Conservation (phyloP, 805 yeast genomes). For the Pichia insulana region DNA sequence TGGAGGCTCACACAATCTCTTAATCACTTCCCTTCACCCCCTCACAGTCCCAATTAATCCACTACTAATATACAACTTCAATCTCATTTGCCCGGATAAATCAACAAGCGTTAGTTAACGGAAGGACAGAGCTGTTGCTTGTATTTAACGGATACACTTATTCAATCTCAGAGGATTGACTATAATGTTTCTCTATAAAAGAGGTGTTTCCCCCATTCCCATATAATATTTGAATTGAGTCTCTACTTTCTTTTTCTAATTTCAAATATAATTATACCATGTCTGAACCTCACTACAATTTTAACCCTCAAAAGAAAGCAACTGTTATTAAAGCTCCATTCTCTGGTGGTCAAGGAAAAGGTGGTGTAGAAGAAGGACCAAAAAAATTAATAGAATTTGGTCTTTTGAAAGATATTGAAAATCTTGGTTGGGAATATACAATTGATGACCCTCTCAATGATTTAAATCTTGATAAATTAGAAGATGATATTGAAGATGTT, state of each 20-base stretch:
- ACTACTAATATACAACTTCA: no score
- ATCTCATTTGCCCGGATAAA: not conserved
- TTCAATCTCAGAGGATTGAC: no score
- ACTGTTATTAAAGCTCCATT: constrained; percentile 86
- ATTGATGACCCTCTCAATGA: constrained; percentile 47
- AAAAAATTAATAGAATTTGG: constrained; percentile 67
- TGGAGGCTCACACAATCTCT: no score
- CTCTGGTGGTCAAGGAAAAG: constrained; percentile 90
- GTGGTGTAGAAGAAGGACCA: constrained; percentile 96
- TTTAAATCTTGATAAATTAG: constrained; percentile 35
- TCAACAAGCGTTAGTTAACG: not conserved
- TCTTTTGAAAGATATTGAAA: constrained; percentile 48
- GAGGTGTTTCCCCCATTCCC: no score
- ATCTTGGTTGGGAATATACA: constrained; percentile 63
- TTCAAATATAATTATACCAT: not conserved
- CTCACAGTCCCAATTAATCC: no score
- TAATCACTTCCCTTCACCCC: no score
- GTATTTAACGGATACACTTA: constrained; percentile 5
- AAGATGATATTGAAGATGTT: constrained; percentile 40
- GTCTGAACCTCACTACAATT: constrained; percentile 35
- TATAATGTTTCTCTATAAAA: no score
- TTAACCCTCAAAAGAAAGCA: constrained; percentile 43
- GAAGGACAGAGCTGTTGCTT: constrained; percentile 3
- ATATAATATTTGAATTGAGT: no score
- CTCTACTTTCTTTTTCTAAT: no score